Evolutionary conservation across 805 yeast species (phyloP).

Genomic region (Yarrowia sp.): DNA sequence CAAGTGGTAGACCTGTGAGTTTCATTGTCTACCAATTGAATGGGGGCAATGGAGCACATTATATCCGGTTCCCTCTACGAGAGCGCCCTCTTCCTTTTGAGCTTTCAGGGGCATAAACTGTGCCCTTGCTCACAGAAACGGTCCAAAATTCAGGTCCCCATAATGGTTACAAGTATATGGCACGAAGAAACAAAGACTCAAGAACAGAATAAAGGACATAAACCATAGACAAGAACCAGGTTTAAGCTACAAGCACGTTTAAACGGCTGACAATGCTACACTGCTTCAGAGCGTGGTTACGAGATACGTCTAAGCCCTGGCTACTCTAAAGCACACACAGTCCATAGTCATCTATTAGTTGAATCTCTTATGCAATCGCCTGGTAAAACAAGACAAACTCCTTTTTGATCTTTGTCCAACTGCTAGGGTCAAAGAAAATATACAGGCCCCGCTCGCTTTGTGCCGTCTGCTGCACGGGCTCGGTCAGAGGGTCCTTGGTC

Average conservation of each 20-base stretch:
- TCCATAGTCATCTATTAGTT: constrained; percentile 30
- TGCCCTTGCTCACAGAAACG: not conserved
- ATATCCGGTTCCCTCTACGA: not conserved
- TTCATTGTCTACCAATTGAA: constrained; percentile 7
- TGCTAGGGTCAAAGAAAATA: constrained; percentile 91
- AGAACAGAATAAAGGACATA: no score
- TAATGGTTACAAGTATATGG: constrained; percentile 8
- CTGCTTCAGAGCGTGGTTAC: no score
- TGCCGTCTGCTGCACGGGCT: constrained; percentile 80
- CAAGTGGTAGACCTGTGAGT: constrained; percentile 14
- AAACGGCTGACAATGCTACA: no score
- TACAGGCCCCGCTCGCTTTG: constrained; percentile 93
- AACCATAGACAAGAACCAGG: not conserved
- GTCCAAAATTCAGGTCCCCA: constrained; percentile 11
- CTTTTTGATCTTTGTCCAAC: constrained; percentile 92
- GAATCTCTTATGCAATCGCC: constrained; percentile 58
- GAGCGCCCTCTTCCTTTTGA: not conserved
- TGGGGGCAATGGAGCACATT: not conserved
- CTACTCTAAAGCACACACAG: not conserved
- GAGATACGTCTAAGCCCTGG: not conserved
- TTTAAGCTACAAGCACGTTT: no score
- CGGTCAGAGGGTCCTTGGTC: constrained; percentile 89
- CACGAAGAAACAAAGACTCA: no score
- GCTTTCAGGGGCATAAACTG: constrained; percentile 7
- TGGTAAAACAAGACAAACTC: constrained; percentile 68